phyloP scores from a whole-genome alignment of 257 asterid genomes.

The Cynanchum wilfordii region DNA sequence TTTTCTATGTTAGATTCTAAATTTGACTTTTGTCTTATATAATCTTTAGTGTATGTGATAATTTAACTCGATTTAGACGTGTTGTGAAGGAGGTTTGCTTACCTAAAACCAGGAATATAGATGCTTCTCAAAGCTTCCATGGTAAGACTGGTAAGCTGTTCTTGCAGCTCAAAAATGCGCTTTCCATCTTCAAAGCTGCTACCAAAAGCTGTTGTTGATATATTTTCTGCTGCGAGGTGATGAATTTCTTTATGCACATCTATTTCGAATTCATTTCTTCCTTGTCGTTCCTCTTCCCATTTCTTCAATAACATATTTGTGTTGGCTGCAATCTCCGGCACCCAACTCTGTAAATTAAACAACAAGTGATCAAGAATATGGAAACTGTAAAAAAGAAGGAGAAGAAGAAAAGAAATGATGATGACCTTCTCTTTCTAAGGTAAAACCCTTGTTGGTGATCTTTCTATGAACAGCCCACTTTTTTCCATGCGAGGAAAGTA shows the following conservation, averaged over 20 bases:
- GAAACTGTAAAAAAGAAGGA: too few relatives aligned
- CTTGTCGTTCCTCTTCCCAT: slow-evolving; percentile 47
- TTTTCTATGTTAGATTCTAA: too few relatives aligned
- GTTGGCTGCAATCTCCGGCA: slow-evolving; percentile 52
- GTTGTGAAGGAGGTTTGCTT: neutral
- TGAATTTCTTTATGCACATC: slow-evolving; percentile 51
- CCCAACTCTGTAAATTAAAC: slow-evolving; percentile 40
- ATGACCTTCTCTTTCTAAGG: slow-evolving; percentile 56
- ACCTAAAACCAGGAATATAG: slow-evolving; percentile 67
- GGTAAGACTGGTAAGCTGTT: slow-evolving; percentile 39
- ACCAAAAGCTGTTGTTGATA: slow-evolving; percentile 58
- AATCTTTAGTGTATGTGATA: too few relatives aligned
- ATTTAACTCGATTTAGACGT: too few relatives aligned
- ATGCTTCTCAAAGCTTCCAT: slow-evolving; percentile 43
- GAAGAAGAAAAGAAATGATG: neutral
- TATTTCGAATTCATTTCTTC: slow-evolving; percentile 39
- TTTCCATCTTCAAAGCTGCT: slow-evolving; percentile 53
- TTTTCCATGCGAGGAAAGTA: slow-evolving; percentile 37
- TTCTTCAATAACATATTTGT: slow-evolving; percentile 31
- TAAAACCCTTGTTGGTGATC: slow-evolving; percentile 55
- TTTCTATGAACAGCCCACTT: slow-evolving; percentile 58
- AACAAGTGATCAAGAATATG: neutral
- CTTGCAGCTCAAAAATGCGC: slow-evolving; percentile 51
- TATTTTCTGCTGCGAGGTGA: slow-evolving; percentile 53
- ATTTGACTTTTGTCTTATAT: too few relatives aligned